Conservation (phyloP, 2,329 filamentous ascomycete species). For the Beauveria pseudobassiana region DNA sequence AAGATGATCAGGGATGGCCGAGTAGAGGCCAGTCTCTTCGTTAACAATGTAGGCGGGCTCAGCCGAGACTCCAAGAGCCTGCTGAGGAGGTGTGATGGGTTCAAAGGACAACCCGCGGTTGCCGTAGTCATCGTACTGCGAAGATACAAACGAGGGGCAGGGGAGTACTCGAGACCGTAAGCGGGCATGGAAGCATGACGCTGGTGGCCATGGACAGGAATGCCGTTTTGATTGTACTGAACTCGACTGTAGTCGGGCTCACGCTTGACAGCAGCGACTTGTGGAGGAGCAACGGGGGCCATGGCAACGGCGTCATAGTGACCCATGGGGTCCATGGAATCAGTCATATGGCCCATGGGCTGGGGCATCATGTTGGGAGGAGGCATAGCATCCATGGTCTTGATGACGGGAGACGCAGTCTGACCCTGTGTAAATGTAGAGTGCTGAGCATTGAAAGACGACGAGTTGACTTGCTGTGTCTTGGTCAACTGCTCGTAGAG, state of each 20-base stretch:
- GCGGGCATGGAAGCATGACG: constrained; percentile 98
- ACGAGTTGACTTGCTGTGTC: constrained; percentile 96
- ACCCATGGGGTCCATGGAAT: constrained; percentile 66
- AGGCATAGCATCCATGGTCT: constrained; percentile 89
- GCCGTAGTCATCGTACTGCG: constrained; percentile 96
- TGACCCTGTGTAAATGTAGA: constrained; percentile 67
- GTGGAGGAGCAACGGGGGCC: constrained; percentile 61
- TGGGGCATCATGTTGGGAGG: constrained; percentile 73
- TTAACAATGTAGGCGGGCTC: constrained; percentile 98
- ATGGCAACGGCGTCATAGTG: constrained; percentile 64
- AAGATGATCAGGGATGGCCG: constrained; percentile 83
- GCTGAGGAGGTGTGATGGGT: constrained; percentile 91
- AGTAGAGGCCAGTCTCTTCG: constrained; percentile 94
- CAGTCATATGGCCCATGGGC: constrained; percentile 47
- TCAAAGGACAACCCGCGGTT: constrained; percentile 94
- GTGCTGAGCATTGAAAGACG: constrained; percentile 76
- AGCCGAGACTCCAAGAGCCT: constrained; percentile 68
- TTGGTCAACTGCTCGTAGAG: constrained; percentile 99
- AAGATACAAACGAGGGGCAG: constrained; percentile 96
- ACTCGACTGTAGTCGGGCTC: constrained; percentile 77
- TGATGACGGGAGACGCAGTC: constrained; percentile 80
- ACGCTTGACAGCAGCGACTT: constrained; percentile 66
- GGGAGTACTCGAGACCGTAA: constrained; percentile 91
- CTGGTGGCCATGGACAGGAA: constrained; percentile 80
- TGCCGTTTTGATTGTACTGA: constrained; percentile 87